Base-by-base conservation (phyloP, 306 rosid species). In the Vicia faba region DNA sequence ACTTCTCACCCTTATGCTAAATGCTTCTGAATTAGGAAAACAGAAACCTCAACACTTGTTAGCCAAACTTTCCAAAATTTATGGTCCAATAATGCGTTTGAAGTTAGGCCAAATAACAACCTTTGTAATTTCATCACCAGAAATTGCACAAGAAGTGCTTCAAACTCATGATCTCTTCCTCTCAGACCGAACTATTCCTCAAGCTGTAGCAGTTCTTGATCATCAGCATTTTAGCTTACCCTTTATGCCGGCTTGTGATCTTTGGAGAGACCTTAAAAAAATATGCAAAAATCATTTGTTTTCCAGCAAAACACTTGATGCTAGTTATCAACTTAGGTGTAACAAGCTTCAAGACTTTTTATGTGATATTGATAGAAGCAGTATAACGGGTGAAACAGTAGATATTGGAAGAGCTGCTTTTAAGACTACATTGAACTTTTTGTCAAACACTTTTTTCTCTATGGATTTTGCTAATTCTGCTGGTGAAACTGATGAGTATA, bases 131-230 rank as follows among this genome's bases (percentile, higher is more conserved):
- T 67, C 79, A 2, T 75, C 79, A 68, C n/a, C 57, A 9, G 10
- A 75, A 3, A 26, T 60, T 20, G 81, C 82, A 19, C 74, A 78
- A 60, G 77, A 80, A n/a, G 65, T 87, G 19, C 78, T 84, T 48
- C 74, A 48, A 68, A 75, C 74, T 8, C 58, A 75, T 25, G 79
- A 67, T 10, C 10, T 28, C 63, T 20, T 14, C 3, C 9, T 48
- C 2, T 16, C 11, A 1, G 10, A 48, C 10, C 1, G 54, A 16
- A 3, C 54, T 3, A 48, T 48, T 48, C 54, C 54, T 16, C 12
- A 48, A 48, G 54, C 54, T 16, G 54, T 16, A 16, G 0, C 20
- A 16, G 54, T 48, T 16, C 54, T 48, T 16, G 57, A 16, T 16
- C 79, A 68, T 13, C 9, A 68, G 1, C 0, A 40, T 19, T 28